Evolutionary conservation across 306 rosid species (phyloP).

Genomic region (Quercus engelmannii): DNA sequence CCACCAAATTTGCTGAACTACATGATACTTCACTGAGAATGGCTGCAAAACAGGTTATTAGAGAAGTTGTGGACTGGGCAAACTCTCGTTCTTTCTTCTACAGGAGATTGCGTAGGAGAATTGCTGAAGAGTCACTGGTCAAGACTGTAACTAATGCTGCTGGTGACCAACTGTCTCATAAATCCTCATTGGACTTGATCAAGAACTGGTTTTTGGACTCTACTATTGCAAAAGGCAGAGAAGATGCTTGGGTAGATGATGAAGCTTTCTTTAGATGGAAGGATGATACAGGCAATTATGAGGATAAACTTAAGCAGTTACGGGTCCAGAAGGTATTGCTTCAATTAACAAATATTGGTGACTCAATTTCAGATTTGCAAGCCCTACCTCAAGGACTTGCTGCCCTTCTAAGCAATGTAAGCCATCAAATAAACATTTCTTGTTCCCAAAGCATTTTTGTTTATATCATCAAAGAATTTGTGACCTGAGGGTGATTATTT

Average conservation of each 20-base stretch:
- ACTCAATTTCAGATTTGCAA: conserved; percentile 68
- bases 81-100: conserved; percentile 79
- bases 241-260: conserved; percentile 75
- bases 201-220: conserved; percentile 69
- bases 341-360: conserved; percentile 71
- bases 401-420: conserved; percentile 90
- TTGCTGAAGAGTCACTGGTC: conserved; percentile 70
- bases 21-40: conserved; percentile 94
- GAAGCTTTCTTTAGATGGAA: conserved; percentile 86
- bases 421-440: not conserved
- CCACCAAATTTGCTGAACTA: conserved; percentile 89
- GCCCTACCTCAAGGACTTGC: conserved; percentile 94
- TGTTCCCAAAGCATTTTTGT: conserved; percentile 9
- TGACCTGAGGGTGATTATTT: conserved; percentile 23
- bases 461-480: conserved; percentile 1
- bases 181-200: conserved; percentile 58
- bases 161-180: conserved; percentile 72
- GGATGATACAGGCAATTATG: conserved; percentile 55
- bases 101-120: conserved; percentile 71
- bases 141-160: conserved; percentile 73
- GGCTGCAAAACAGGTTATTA: conserved; percentile 90
- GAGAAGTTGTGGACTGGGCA: conserved; percentile 81
- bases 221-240: conserved; percentile 41
- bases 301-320: conserved; percentile 73
- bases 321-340: conserved; percentile 75